These are phyloP conservation scores for Rhodamnia rubescens DNA, from an alignment of 345 rosid species.

Conservation along the genomic window DNA sequence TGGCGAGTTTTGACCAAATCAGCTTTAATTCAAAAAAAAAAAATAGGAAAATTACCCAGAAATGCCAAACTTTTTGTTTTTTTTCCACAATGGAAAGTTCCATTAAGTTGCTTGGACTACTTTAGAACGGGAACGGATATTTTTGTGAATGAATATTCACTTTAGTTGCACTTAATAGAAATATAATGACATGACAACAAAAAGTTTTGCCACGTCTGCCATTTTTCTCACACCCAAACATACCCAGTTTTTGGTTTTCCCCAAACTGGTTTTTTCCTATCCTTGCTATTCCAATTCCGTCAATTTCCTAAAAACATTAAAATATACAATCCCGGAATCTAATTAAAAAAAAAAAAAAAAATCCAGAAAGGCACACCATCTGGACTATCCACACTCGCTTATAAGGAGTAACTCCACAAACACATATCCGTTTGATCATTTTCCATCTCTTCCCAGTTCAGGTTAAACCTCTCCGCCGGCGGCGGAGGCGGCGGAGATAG, in stretches of 20 bases:
- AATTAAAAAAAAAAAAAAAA: no score
- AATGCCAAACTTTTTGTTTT: not conserved
- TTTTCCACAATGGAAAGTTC: no score
- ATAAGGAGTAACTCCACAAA: not conserved
- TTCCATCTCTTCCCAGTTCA: not conserved
- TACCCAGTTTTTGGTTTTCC: no score
- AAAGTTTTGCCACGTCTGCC: not conserved
- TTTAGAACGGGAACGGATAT: no score
- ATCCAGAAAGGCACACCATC: not conserved
- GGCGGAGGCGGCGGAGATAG: not conserved
- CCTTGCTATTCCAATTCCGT: not conserved
- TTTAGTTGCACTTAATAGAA: not conserved
- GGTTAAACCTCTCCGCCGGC: not conserved
- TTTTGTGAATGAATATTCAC: not conserved
- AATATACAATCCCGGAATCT: not conserved
- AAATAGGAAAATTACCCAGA: not conserved
- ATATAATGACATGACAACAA: not conserved
- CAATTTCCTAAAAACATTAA: not conserved
- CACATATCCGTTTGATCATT: not conserved
- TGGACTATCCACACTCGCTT: not conserved
- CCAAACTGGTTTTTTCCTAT: not conserved
- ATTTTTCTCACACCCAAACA: not conserved
- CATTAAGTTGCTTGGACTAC: no score
- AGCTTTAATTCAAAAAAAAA: not conserved
- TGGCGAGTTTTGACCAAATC: not conserved